A percentile compares a stretch with the other conserved stretches of the same genome.
Evolutionary conservation across 2,329 filamentous ascomycete genomes (phyloP).

Genomic region (Huntiella abstrusa): DNA sequence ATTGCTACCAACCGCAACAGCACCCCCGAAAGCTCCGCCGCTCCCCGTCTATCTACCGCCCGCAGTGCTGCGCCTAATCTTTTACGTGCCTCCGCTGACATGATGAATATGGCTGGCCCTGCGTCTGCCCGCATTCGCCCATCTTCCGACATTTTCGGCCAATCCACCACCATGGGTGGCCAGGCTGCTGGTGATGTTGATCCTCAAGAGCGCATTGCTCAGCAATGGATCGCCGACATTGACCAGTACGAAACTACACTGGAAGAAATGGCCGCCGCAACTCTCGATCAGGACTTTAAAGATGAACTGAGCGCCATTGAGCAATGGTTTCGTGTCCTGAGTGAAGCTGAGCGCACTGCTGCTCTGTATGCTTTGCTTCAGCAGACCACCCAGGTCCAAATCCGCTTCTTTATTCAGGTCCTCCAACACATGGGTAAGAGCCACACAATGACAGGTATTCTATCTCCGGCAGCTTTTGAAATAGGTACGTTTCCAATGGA

Average conservation of each 20-base stretch:
- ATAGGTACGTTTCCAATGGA: slow-evolving; percentile 44
- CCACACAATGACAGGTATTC: slow-evolving; percentile 86
- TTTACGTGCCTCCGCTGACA: slow-evolving; percentile 87
- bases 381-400: slow-evolving; percentile 97
- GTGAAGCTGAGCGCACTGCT: slow-evolving; percentile 88
- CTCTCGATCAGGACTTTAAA: slow-evolving; percentile 98
- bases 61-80: slow-evolving; percentile 64
- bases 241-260: slow-evolving; percentile 98
- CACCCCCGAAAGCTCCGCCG: slow-evolving; percentile 77
- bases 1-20: slow-evolving; percentile 79
- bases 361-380: slow-evolving; percentile 89
- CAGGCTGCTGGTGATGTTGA: slow-evolving; percentile 55
- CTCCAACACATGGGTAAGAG: slow-evolving; percentile 98
- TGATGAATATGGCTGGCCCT: slow-evolving; percentile 60
- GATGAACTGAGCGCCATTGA: slow-evolving; percentile 97
- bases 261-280: slow-evolving; percentile 96
- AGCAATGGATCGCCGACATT: slow-evolving; percentile 98
- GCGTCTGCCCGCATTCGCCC: slow-evolving; percentile 67
- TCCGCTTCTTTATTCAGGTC: slow-evolving; percentile 97
- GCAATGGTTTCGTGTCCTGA: slow-evolving; percentile 97
- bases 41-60: slow-evolving; percentile 66
- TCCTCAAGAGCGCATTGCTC: slow-evolving; percentile 77
- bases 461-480: slow-evolving; percentile 91
- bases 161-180: slow-evolving; percentile 43
- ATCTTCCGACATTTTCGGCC: slow-evolving; percentile 86